A percentile compares a stretch with the other conserved stretches of the same genome.
These are phyloP conservation scores for Candida pseudocylindracea DNA, from an alignment of 1,139 yeast genomes.

Conservation along the genomic window DNA sequence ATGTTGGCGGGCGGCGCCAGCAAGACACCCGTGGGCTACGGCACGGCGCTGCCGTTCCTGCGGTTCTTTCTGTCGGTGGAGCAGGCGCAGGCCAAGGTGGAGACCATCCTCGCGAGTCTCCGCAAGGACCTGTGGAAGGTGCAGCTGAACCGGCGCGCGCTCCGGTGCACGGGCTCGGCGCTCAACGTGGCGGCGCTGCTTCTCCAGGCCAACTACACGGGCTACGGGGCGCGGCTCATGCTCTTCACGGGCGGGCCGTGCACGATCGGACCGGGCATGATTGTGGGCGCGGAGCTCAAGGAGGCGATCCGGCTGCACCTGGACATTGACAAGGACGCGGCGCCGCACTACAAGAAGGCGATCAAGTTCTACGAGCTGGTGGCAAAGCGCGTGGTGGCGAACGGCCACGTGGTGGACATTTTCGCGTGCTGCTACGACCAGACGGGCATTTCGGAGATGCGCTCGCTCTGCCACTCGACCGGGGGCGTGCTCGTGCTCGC, in stretches of 20 bases:
- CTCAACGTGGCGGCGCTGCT: slow-evolving; percentile 65
- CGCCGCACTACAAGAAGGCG: slow-evolving; percentile 86
- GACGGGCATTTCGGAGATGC: slow-evolving; percentile 95
- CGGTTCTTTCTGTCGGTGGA: slow-evolving; percentile 75
- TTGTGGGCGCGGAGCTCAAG: slow-evolving; percentile 76
- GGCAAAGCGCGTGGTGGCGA: slow-evolving; percentile 44
- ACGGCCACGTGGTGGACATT: slow-evolving; percentile 78
- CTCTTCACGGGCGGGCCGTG: slow-evolving; percentile 91
- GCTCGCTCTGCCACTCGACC: slow-evolving; percentile 64
- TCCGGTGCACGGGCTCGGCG: slow-evolving; percentile 90
- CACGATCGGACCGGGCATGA: slow-evolving; percentile 87
- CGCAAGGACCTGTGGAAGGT: slow-evolving; percentile 85
- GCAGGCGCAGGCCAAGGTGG: slow-evolving; percentile 72
- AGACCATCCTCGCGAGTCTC: slow-evolving; percentile 59
- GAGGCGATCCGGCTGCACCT: slow-evolving; percentile 96
- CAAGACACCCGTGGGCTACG: no score
- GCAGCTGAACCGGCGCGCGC: slow-evolving; percentile 68
- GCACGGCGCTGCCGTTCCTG: slow-evolving; percentile 6
- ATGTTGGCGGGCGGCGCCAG: slow-evolving; percentile 11
- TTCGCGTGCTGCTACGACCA: slow-evolving; percentile 98
- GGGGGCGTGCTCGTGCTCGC: slow-evolving; percentile 86
- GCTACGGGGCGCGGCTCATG: slow-evolving; percentile 78
- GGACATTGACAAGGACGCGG: slow-evolving; percentile 61
- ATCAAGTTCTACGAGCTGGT: slow-evolving; percentile 62
- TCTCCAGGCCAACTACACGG: slow-evolving; percentile 71